Evolutionary conservation across 1,284 basidiomycete genomes (phyloP), one percentile per base, ranked within the genome.

Genomic region (Irpex sp.): DNA sequence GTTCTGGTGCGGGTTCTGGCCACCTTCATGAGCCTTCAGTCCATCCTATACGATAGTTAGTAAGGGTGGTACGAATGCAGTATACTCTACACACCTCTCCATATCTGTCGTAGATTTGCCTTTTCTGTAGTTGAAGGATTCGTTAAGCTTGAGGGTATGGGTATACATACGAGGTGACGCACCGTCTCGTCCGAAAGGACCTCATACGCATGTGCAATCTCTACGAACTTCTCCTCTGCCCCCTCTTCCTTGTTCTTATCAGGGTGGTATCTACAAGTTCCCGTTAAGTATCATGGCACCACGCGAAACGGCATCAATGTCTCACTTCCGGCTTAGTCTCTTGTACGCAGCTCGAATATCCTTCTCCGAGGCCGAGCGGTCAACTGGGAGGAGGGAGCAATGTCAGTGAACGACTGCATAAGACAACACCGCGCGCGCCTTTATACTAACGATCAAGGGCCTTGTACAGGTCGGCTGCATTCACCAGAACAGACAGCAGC

Each of bases 281-380:
- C 21, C 21, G 5, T 15, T 38, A 13, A 37, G 2, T 9, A 11
- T 8, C 9, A 3, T n/a, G 4, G 15, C 34, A 31, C 34, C 8
- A 15, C 26, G 19, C 15, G 13, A 56, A 6, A n/a, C 19, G 2
- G 3, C 31, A 40, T 4, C 56, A 61, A 37, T 31, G 8, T 9
- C 54, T 56, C 19, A 93, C 77, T 89, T 93, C 71, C 89, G 91
- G 76, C 93, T 96, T 57, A 97, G 80, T 73, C 88, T 89, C 78
- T 96, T 92, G 80, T 97, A 98, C 1, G 94, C 93, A 69, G 92
- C 89, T 76, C 92, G 88, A 74, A 98, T 94, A 68, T 97, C 94
- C 69, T 87, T 85, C 44, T 96, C 93, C 37, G 87, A 89, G 21
- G 94, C 94, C 55, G 88, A 87, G 68, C 80, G 87, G 69, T 87